A percentile compares a stretch with the other conserved stretches of the same genome.
Conservation (phyloP, 1,284 basidiomycete genomes). For the Apiotrichum siamense region DNA sequence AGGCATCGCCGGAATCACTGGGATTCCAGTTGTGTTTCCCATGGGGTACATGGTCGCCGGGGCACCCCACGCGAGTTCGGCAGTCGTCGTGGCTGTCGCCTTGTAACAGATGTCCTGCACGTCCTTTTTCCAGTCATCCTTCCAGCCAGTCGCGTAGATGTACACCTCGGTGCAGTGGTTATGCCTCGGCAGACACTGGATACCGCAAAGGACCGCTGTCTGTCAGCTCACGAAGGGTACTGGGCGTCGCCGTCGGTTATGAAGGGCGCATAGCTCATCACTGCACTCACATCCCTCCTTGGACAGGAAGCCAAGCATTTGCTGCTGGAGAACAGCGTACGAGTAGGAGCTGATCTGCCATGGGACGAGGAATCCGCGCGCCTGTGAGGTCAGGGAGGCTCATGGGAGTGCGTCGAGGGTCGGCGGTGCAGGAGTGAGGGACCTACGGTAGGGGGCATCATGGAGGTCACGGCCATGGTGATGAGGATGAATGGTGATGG, state of each 20-base stretch:
- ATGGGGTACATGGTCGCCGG: neutral
- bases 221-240: neutral
- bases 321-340: neutral
- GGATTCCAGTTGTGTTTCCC: neutral
- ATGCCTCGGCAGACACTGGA: neutral
- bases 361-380: neutral
- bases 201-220: neutral
- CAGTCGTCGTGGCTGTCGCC: neutral
- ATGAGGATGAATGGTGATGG: no score
- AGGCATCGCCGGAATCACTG: neutral
- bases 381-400: no score
- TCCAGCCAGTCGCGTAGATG: neutral
- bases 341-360: neutral
- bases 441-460: no score
- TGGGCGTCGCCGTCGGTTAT: no score
- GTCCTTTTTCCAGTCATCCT: constrained; percentile 1
- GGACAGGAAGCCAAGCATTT: neutral
- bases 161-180: constrained; percentile 1
- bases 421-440: no score
- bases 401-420: no score
- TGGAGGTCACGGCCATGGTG: no score
- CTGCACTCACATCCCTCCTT: neutral
- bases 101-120: neutral
- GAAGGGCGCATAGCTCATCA: neutral
- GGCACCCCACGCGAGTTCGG: no score